These are phyloP conservation scores for Flaveria robusta DNA, from an alignment of 129 eudicot genomes.

Conservation along the genomic window DNA sequence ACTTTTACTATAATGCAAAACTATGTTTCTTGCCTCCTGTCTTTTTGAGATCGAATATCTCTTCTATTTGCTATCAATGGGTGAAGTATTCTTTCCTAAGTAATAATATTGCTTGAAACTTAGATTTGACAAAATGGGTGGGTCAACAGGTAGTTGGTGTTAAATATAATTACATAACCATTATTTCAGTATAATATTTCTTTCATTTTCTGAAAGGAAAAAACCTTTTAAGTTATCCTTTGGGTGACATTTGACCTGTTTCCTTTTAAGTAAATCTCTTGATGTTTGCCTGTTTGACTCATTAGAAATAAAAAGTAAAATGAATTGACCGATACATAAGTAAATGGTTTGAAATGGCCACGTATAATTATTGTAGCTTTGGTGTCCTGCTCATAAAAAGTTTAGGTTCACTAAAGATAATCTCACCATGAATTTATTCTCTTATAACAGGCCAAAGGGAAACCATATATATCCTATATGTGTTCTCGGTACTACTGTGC, in stretches of 20 bases:
- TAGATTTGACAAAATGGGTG: too few species aligned
- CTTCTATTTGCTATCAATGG: neutral
- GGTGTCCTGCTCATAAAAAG: neutral
- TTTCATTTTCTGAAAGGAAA: too few species aligned
- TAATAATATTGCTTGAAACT: too few species aligned
- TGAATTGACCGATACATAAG: neutral
- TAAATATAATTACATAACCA: too few species aligned
- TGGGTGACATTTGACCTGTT: too few species aligned
- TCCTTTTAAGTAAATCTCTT: too few species aligned
- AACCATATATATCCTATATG: slow-evolving; percentile 57
- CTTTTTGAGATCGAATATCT: neutral
- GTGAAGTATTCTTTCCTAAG: neutral
- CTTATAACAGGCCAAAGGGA: slow-evolving; percentile 59
- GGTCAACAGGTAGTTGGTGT: too few species aligned
- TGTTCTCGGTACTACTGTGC: slow-evolving; percentile 64
- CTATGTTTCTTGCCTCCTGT: slow-evolving; percentile 2
- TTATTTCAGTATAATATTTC: too few species aligned
- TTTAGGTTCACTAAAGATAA: neutral
- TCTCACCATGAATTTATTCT: neutral
- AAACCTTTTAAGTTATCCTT: too few species aligned
- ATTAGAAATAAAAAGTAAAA: neutral
- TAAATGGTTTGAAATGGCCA: neutral
- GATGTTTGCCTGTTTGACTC: neutral
- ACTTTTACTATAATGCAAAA: neutral
- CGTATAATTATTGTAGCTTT: neutral